Conservation (phyloP, 495 filamentous ascomycete genomes). For the Penicillium argentinense region DNA sequence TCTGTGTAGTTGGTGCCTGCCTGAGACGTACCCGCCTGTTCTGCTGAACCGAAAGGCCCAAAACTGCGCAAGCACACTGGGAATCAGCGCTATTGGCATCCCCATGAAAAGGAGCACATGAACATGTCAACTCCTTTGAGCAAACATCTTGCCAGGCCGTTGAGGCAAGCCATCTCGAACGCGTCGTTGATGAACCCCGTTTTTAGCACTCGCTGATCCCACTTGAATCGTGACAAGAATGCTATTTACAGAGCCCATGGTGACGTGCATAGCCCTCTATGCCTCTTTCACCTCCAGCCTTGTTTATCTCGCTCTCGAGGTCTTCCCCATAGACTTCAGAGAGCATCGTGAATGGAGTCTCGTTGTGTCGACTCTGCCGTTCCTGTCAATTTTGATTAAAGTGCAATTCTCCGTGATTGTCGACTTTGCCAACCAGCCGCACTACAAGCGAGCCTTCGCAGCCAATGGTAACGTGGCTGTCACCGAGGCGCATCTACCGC, state of each 20-base stretch:
- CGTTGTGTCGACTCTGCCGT: conserved; percentile 26
- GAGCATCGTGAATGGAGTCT: conserved; percentile 25
- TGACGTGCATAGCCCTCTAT: conserved; percentile 37
- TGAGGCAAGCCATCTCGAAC: conserved; percentile 6
- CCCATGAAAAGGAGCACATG: conserved; percentile 40
- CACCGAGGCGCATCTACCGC: conserved; percentile 35
- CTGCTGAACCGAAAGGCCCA: conserved; percentile 34
- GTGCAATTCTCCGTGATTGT: conserved; percentile 24
- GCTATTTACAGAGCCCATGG: conserved; percentile 43
- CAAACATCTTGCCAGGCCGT: conserved; percentile 37
- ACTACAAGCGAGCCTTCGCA: conserved; percentile 23
- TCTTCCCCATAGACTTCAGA: conserved; percentile 36
- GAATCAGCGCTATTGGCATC: conserved; percentile 37
- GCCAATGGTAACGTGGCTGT: conserved; percentile 23
- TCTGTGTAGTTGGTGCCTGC: conserved; percentile 29
- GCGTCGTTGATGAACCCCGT: background rate
- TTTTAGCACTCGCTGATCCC: background rate
- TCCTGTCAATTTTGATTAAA: conserved; percentile 30
- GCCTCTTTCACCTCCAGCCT: conserved; percentile 37
- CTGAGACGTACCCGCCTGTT: conserved; percentile 33
- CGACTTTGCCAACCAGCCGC: conserved; percentile 25
- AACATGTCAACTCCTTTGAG: conserved; percentile 28
- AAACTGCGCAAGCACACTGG: conserved; percentile 29
- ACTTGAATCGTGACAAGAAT: no score
- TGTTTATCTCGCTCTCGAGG: conserved; percentile 33